Evolutionary conservation across 306 rosid species (phyloP), one percentile per base, ranked within the genome.

Genomic region (Quercus glauca): DNA sequence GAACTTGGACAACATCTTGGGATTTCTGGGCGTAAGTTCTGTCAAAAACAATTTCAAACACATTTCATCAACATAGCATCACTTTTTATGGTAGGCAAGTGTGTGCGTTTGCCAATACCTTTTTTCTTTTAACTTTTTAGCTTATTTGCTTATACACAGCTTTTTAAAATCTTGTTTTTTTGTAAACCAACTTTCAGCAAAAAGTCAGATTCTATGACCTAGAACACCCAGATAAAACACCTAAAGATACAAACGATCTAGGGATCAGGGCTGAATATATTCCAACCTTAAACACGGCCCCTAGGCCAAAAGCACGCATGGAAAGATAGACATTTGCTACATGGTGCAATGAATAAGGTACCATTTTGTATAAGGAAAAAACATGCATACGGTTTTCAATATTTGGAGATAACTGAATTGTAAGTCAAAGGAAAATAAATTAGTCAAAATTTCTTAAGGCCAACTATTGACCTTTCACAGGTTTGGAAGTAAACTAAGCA

Each of bases 21-120:
- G 31, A 92, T 88, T 2, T 94, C 93, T 3, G 98, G 98, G 73
- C 96, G 87, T 37, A 90, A 79, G 73, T 94, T 89, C 98, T 92
- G 93, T 52, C 52, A 73, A 72, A 77, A 76, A 11, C 63, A 77
- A 64, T 19, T 70, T 55, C 60, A 69, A 63, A 71, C 25, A 35
- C 9, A 55, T 12, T 11, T 65, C 23, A 29, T 33, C 11, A 35
- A 41, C 55, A 77, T 6, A 65, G 2, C 49, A 67, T 31, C 20
- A 67, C 69, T 2, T 26, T 26, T 28, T 28, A 61, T 23, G 17
- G 69, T 61, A 25, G n/a, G 11, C 69, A 61, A 25, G 11, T 41
- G 45, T 41, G 45, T 41, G 45, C 45, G 12, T 41, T 41, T 41
- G 45, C 12, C 45, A 41, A 41, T 0, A 35, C 8, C 43, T 6